Evolutionary conservation across 1,284 basidiomycete species (phyloP).

Genomic region (Polyporus tsugae): DNA sequence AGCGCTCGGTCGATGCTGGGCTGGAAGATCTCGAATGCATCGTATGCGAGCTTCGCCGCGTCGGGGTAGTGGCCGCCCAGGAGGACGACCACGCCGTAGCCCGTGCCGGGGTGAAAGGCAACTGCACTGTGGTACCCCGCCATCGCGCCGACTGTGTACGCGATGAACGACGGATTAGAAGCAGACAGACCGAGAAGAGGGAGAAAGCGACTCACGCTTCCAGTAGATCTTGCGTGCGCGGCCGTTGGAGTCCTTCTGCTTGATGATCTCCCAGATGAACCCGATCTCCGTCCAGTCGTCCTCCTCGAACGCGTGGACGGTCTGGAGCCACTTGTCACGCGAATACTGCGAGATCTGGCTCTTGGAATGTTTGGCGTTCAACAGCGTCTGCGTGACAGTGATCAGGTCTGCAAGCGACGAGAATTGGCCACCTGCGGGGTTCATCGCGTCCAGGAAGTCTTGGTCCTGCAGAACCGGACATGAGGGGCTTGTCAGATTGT

Average conservation of each 20-base stretch:
- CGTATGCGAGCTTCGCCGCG: slow-evolving; percentile 46
- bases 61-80: slow-evolving; percentile 51
- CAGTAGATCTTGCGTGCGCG: slow-evolving; percentile 49
- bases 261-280: slow-evolving; percentile 57
- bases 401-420: slow-evolving; percentile 54
- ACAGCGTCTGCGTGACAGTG: slow-evolving; percentile 50
- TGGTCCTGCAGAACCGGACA: slow-evolving; percentile 42
- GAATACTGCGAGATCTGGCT: slow-evolving; percentile 48
- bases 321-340: slow-evolving; percentile 53
- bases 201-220: slow-evolving; percentile 33
- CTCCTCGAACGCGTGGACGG: slow-evolving; percentile 45
- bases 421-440: slow-evolving; percentile 58
- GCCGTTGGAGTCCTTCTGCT: slow-evolving; percentile 43
- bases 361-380: slow-evolving; percentile 48
- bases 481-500: neutral
- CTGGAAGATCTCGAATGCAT: slow-evolving; percentile 50
- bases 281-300: slow-evolving; percentile 54
- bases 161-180: slow-evolving; percentile 26
- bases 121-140: slow-evolving; percentile 54
- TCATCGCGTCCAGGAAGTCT: slow-evolving; percentile 49
- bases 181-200: neutral
- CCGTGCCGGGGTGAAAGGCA: slow-evolving; percentile 52
- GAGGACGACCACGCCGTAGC: slow-evolving; percentile 56
- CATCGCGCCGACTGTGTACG: slow-evolving; percentile 50
- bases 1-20: slow-evolving; percentile 49